A percentile compares a stretch with the other conserved stretches of the same genome.
Evolutionary conservation across 2,329 filamentous ascomycete species (phyloP).

Genomic region (Colletotrichum lini): DNA sequence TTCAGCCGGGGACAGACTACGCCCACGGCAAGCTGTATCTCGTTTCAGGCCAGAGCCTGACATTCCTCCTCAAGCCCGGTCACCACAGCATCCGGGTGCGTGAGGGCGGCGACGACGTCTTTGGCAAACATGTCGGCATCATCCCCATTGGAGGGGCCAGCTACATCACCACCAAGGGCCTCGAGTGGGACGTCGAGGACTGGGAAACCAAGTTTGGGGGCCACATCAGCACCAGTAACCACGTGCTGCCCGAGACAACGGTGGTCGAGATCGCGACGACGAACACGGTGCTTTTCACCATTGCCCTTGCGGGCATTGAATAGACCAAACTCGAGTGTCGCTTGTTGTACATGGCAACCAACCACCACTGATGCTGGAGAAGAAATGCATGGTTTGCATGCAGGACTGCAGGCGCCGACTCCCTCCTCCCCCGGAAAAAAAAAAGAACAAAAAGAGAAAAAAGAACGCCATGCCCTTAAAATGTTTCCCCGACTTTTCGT

Average conservation of each 20-base stretch:
- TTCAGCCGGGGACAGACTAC: constrained; percentile 67
- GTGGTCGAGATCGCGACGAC: constrained; percentile 75
- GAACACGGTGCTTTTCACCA: constrained; percentile 80
- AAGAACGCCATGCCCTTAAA: constrained; percentile 36
- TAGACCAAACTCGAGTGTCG: constrained; percentile 41
- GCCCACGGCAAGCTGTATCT: constrained; percentile 77
- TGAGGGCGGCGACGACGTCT: constrained; percentile 63
- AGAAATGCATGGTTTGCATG: constrained; percentile 3
- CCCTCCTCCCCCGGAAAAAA: not conserved
- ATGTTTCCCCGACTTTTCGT: constrained; percentile 3
- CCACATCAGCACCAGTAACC: constrained; percentile 85
- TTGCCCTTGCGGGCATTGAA: constrained; percentile 66
- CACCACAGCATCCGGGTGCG: constrained; percentile 78
- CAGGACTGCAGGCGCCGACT: constrained; percentile 19
- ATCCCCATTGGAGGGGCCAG: constrained; percentile 86
- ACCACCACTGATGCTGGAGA: constrained; percentile 7
- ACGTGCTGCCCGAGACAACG: constrained; percentile 71
- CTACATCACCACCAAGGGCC: constrained; percentile 81
- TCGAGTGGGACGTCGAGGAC: constrained; percentile 91
- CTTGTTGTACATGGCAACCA: constrained; percentile 31
- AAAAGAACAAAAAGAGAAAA: not conserved
- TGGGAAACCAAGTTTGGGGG: constrained; percentile 86
- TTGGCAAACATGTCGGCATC: constrained; percentile 88
- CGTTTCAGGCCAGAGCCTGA: constrained; percentile 84
- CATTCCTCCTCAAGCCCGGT: constrained; percentile 82